Conservation (phyloP, 2,329 filamentous ascomycete genomes). For the Cladosporium sp. region DNA sequence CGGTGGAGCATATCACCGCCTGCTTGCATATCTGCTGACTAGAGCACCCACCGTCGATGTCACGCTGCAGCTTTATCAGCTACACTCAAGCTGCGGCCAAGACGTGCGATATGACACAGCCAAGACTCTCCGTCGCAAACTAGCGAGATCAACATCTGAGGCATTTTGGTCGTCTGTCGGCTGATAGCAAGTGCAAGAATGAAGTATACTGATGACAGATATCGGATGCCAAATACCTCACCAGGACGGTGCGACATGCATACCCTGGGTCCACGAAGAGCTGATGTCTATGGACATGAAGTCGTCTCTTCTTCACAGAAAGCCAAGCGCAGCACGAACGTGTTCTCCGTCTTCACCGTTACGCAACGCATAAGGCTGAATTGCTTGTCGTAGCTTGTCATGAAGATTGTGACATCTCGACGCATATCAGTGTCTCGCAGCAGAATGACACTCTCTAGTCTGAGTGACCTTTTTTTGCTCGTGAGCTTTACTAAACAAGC, state of each 20-base stretch:
- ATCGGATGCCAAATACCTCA: no score
- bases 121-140: conserved; percentile 1
- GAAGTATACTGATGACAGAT: no score
- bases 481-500: no score
- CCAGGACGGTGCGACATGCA: no score
- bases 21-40: conserved; percentile 3
- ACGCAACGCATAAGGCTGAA: conserved; percentile 5
- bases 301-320: background rate
- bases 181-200: no score
- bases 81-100: conserved; percentile 6
- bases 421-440: no score
- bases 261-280: no score
- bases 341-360: conserved; percentile 1
- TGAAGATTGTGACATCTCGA: background rate
- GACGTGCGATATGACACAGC: conserved; percentile 1
- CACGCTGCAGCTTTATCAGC: conserved; percentile 9
- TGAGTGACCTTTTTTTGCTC: no score
- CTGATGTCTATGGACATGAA: background rate
- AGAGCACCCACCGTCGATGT: background rate
- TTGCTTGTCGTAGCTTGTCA: conserved; percentile 10
- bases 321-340: background rate
- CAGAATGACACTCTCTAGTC: no score
- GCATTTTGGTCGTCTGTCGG: background rate
- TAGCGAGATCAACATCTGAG: background rate
- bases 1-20: background rate